Conservation (phyloP, 305 asterid genomes). For the Plantago lanceolata region DNA sequence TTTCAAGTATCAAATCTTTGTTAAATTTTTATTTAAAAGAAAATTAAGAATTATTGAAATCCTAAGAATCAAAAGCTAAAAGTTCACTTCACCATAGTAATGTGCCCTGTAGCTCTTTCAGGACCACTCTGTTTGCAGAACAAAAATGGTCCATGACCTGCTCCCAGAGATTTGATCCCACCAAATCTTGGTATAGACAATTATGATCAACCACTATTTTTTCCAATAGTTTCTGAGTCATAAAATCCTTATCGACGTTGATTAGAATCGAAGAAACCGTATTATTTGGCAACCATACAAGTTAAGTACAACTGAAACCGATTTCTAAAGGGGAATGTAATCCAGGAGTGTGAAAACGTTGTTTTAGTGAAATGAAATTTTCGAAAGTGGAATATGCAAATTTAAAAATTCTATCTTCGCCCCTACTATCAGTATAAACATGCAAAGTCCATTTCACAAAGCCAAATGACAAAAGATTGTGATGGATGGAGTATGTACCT, state of each 20-base stretch:
- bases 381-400: too few species aligned
- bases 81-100: background rate
- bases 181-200: background rate
- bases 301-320: background rate
- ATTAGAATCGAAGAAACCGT: background rate
- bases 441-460: too few species aligned
- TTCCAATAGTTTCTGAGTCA: background rate
- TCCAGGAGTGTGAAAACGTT: too few species aligned
- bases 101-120: constrained; percentile 14
- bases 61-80: constrained; percentile 8
- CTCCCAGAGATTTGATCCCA: constrained; percentile 13
- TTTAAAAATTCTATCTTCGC: too few species aligned
- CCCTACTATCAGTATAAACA: too few species aligned
- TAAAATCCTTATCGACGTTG: constrained; percentile 2
- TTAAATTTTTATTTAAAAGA: background rate
- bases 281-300: background rate
- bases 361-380: too few species aligned
- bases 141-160: constrained; percentile 23
- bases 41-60: background rate
- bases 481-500: constrained; percentile 36
- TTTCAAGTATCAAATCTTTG: background rate
- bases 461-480: background rate
- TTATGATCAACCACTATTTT: background rate
- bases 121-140: constrained; percentile 40
- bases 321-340: too few species aligned